Evolutionary conservation across 2,329 filamentous ascomycete genomes (phyloP).

Genomic region (Botrytis aclada): DNA sequence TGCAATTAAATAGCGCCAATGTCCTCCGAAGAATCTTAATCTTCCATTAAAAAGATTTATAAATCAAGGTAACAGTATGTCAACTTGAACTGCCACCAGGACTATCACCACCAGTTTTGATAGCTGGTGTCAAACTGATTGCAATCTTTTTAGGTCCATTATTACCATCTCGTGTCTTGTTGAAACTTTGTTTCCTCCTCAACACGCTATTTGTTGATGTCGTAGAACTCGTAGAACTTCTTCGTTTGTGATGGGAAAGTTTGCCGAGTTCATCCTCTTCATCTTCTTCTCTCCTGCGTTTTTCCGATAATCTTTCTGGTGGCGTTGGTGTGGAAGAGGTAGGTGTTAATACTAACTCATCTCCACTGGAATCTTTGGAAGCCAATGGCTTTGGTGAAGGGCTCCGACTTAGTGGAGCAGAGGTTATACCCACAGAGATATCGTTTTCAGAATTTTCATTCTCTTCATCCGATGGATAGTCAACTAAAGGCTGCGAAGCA

Average conservation of each 20-base stretch:
- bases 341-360: conserved; percentile 27
- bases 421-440: conserved; percentile 35
- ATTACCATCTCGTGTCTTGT: conserved; percentile 41
- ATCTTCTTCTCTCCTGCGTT: conserved; percentile 86
- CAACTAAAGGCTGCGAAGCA: conserved; percentile 71
- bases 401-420: conserved; percentile 21
- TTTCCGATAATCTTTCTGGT: conserved; percentile 79
- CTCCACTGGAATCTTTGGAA: conserved; percentile 23
- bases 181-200: conserved; percentile 48
- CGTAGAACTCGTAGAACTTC: conserved; percentile 49
- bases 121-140: conserved; percentile 52
- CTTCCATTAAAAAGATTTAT: neutral
- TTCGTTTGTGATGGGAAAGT: conserved; percentile 61
- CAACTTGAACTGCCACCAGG: conserved; percentile 20
- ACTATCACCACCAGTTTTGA: conserved; percentile 37
- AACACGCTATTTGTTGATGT: conserved; percentile 35
- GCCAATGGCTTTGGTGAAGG: conserved; percentile 29
- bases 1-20: conserved; percentile 15
- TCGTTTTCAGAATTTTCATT: conserved; percentile 60
- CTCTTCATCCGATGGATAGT: conserved; percentile 93
- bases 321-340: conserved; percentile 45
- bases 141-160: conserved; percentile 49
- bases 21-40: conserved; percentile 4
- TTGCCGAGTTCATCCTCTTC: conserved; percentile 92
- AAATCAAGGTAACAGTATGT: neutral